Percentiles rank a stretch among this genome's conserved stretches.
Evolutionary conservation across 139 green algal species (phyloP).

Genomic region (Chlamydomonas sphaeroides): DNA sequence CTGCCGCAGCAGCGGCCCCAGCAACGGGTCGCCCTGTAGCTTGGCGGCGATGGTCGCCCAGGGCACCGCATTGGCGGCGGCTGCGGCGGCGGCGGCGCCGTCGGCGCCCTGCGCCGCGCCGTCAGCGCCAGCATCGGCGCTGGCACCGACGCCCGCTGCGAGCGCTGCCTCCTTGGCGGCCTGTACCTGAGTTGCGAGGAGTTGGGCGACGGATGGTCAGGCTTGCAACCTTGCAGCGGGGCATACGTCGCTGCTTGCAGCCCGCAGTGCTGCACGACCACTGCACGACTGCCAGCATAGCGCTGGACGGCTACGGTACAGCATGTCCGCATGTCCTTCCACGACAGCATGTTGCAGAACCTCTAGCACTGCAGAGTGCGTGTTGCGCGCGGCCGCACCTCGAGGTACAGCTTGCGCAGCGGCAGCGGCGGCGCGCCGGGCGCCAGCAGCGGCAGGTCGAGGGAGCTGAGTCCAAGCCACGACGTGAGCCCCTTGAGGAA

Average conservation of each 20-base stretch:
- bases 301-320: too few species aligned
- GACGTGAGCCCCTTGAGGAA: not conserved
- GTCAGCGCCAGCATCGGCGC: too few species aligned
- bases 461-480: slow-evolving; percentile 2
- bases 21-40: not conserved
- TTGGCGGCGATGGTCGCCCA: not conserved
- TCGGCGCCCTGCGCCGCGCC: not conserved
- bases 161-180: not conserved
- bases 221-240: too few species aligned
- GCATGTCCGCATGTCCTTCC: too few species aligned
- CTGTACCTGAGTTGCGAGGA: too few species aligned
- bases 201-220: too few species aligned
- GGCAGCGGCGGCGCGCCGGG: slow-evolving; percentile 16
- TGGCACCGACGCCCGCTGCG: too few species aligned
- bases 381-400: not conserved
- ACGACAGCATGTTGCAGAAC: too few species aligned
- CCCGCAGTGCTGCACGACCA: too few species aligned
- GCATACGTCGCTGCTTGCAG: too few species aligned
- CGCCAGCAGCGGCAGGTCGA: slow-evolving; percentile 28
- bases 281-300: too few species aligned
- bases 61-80: not conserved
- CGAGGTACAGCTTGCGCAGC: slow-evolving; percentile 10
- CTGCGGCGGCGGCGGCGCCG: not conserved
- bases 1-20: not conserved
- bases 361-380: too few species aligned